These are phyloP conservation scores for Aureobasidium subglaciale DNA, from an alignment of 2,329 filamentous ascomycete species.

Conservation along the genomic window DNA sequence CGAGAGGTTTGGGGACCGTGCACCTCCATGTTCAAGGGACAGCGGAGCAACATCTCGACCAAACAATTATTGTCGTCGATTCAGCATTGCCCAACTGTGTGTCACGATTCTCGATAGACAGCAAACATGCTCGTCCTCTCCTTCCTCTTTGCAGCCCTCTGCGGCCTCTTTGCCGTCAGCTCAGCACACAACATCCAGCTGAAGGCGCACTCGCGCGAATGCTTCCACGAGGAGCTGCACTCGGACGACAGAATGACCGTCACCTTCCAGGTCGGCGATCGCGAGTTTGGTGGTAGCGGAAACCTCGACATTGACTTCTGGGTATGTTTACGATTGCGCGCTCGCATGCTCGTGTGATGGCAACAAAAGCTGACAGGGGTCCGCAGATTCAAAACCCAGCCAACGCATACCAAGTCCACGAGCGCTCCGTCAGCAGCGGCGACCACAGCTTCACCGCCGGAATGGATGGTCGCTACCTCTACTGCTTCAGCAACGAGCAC, in stretches of 20 bases:
- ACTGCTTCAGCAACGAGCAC: conserved; percentile 99
- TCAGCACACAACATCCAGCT: conserved; percentile 93
- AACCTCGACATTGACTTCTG: conserved; percentile 98
- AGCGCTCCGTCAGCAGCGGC: conserved; percentile 76
- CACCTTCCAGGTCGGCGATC: conserved; percentile 94
- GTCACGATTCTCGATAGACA: conserved; percentile 6
- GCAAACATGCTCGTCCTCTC: conserved; percentile 28
- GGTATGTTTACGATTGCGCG: conserved; percentile 55
- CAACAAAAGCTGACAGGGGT: background rate
- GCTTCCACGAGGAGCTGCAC: conserved; percentile 92
- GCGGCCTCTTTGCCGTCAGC: conserved; percentile 55
- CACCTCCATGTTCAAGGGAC: conserved; percentile 4
- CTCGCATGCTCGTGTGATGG: background rate
- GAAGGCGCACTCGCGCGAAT: conserved; percentile 86
- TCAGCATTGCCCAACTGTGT: background rate
- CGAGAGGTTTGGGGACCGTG: conserved; percentile 4
- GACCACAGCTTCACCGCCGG: conserved; percentile 86
- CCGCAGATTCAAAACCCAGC: conserved; percentile 68
- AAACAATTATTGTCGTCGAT: background rate
- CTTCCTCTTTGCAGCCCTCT: conserved; percentile 37
- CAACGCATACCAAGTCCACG: conserved; percentile 68
- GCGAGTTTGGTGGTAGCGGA: conserved; percentile 88
- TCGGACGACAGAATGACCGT: conserved; percentile 94
- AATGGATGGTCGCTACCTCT: conserved; percentile 80
- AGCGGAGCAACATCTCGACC: conserved; percentile 9